These are phyloP conservation scores for Peronosclerospora sorghi DNA, from an alignment of 352 stramenopile genomes.

Conservation along the genomic window DNA sequence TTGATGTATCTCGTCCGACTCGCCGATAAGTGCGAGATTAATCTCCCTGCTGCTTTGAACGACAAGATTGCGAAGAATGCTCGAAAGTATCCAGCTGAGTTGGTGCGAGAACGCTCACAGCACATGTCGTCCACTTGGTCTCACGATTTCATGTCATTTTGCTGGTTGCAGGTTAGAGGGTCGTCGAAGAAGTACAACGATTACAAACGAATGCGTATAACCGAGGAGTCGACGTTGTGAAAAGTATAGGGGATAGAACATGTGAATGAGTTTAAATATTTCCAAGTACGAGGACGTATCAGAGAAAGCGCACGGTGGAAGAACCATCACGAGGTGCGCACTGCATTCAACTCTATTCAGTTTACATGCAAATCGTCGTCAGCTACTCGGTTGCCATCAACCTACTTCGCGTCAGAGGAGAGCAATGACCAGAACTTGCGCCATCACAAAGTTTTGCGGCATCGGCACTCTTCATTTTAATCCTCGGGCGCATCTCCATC, in stretches of 20 bases:
- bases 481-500: slow-evolving; percentile 97
- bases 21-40: slow-evolving; percentile 86
- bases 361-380: slow-evolving; percentile 12
- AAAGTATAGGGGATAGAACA: background rate
- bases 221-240: slow-evolving; percentile 36
- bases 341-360: slow-evolving; percentile 20
- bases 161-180: slow-evolving; percentile 40
- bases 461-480: too few species aligned
- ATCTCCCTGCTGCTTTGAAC: slow-evolving; percentile 79
- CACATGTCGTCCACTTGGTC: too few species aligned
- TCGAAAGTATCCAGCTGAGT: slow-evolving; percentile 64
- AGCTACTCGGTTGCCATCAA: slow-evolving; percentile 11
- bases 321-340: slow-evolving; percentile 14
- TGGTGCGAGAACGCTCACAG: slow-evolving; percentile 25
- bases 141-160: too few species aligned
- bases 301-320: too few species aligned
- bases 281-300: background rate
- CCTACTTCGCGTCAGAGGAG: background rate
- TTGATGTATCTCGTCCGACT: slow-evolving; percentile 94
- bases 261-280: too few species aligned
- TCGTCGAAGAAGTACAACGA: slow-evolving; percentile 78
- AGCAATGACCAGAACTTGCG: too few species aligned
- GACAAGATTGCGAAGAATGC: slow-evolving; percentile 90
- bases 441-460: too few species aligned
- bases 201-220: slow-evolving; percentile 54